Conservation (phyloP, 306 rosid genomes). For the Glycine latifolia region DNA sequence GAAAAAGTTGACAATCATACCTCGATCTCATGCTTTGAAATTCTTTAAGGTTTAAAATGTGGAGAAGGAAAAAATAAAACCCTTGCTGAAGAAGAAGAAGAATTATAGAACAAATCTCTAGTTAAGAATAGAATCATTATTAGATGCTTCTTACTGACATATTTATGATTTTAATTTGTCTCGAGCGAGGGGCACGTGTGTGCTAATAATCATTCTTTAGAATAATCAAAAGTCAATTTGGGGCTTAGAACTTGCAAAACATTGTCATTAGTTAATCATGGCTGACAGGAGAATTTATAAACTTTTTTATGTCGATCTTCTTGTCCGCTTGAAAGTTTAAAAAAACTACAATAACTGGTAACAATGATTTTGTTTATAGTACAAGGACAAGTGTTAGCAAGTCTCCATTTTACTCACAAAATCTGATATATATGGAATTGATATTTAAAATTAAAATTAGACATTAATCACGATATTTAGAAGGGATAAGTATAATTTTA, state of each 20-base stretch:
- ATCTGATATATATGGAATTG: too few relatives aligned
- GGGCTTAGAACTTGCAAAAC: slow-evolving; percentile 4
- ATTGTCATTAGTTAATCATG: slow-evolving; percentile 30
- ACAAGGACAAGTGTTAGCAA: too few relatives aligned
- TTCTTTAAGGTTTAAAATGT: not conserved
- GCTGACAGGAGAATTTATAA: slow-evolving; percentile 13
- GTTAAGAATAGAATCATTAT: not conserved
- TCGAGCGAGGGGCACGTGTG: not conserved
- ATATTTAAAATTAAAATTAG: too few relatives aligned
- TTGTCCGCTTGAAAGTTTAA: not conserved
- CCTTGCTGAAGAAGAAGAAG: not conserved
- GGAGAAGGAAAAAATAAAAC: not conserved
- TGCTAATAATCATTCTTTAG: not conserved
- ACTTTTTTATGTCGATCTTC: slow-evolving; percentile 19
- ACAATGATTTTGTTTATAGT: not conserved
- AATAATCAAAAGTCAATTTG: not conserved
- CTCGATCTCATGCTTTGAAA: not conserved
- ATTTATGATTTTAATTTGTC: not conserved
- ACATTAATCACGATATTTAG: not conserved
- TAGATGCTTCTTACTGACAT: not conserved
- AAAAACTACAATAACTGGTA: not conserved
- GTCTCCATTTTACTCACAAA: too few relatives aligned
- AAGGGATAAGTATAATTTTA: not conserved
- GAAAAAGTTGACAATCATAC: not conserved
- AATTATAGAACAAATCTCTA: not conserved